phyloP scores from a whole-genome alignment of 208 protist species.

The Strigomonas culicis region DNA sequence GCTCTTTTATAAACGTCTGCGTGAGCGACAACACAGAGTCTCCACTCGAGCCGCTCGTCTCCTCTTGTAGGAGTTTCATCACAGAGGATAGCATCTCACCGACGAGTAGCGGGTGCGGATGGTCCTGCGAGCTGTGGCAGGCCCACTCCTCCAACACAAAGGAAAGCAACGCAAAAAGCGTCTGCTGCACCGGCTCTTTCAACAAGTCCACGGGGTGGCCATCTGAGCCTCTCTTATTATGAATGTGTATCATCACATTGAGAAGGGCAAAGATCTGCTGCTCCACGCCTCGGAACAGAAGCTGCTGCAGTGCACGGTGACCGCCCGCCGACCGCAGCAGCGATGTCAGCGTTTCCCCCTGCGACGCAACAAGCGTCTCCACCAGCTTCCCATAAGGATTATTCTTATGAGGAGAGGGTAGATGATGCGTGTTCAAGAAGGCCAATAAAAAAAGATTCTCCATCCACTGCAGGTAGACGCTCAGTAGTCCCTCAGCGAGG shows the following conservation, averaged over 20 bases:
- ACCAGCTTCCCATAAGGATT: background rate
- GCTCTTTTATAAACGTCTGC: background rate
- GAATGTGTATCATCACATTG: background rate
- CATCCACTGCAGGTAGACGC: no score
- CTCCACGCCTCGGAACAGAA: background rate
- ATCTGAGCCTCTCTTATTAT: background rate
- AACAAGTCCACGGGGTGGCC: background rate
- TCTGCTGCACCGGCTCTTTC: background rate
- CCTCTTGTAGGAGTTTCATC: background rate
- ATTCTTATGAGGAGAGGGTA: background rate
- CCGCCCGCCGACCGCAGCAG: no score
- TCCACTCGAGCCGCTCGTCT: background rate
- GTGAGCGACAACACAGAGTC: background rate
- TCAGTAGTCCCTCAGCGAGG: no score
- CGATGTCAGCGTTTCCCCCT: background rate
- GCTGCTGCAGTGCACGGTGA: no score
- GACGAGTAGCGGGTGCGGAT: no score
- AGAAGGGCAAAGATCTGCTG: background rate
- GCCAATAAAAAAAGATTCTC: background rate
- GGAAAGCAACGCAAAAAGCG: background rate
- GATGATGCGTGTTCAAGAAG: background rate
- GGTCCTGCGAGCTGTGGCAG: no score
- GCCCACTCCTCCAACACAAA: background rate
- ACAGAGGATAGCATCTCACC: background rate
- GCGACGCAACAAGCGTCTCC: background rate